phyloP scores from a whole-genome alignment of 441 rosid genomes.

The Isatis lusitanica region DNA sequence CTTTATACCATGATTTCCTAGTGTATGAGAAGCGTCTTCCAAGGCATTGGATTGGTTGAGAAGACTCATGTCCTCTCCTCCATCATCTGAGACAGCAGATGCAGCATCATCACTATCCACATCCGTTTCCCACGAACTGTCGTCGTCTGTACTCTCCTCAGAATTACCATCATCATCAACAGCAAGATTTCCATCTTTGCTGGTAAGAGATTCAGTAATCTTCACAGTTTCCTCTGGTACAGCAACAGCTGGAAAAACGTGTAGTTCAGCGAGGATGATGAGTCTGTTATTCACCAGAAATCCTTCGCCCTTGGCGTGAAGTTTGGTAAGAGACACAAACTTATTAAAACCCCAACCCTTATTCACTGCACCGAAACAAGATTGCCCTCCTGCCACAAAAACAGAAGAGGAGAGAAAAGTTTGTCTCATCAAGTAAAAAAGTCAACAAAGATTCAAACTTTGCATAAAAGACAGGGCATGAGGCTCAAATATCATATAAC shows the following conservation, averaged over 20 bases:
- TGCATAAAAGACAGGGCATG: background rate
- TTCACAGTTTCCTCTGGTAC: slow-evolving; percentile 3
- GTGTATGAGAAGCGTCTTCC: background rate
- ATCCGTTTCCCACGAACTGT: background rate
- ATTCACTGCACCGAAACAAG: background rate
- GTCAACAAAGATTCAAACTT: too few relatives aligned
- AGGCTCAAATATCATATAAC: too few relatives aligned
- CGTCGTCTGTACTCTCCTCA: background rate
- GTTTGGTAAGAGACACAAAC: slow-evolving; percentile 1
- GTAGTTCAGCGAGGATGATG: background rate
- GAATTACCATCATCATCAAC: background rate
- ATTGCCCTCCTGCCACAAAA: background rate
- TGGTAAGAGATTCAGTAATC: background rate
- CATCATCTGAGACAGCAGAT: background rate
- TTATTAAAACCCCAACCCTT: background rate
- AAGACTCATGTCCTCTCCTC: too few relatives aligned
- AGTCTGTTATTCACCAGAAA: background rate
- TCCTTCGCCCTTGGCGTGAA: background rate
- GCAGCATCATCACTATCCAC: background rate
- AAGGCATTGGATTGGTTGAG: too few relatives aligned
- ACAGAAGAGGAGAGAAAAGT: background rate
- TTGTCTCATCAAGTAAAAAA: background rate
- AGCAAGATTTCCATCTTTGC: background rate
- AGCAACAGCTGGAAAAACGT: background rate
- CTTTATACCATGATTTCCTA: background rate